A percentile compares a stretch with the other conserved stretches of the same genome.
These are phyloP conservation scores for Aegle marmelos DNA, from an alignment of 345 rosid species.

Conservation along the genomic window DNA sequence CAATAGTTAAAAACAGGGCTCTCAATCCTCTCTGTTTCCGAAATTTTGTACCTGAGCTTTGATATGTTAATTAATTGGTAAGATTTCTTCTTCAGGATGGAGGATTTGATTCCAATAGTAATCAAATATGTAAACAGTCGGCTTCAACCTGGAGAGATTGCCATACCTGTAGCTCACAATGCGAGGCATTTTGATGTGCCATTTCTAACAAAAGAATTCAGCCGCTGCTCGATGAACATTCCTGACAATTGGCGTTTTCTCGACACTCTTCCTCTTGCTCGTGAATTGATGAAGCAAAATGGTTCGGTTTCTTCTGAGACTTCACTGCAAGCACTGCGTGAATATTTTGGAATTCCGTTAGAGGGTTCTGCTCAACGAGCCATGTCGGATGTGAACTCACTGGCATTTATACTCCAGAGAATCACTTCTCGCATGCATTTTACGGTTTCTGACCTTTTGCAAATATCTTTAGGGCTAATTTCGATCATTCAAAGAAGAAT, in stretches of 20 bases:
- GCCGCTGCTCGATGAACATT: constrained; percentile 12
- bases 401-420: constrained; percentile 6
- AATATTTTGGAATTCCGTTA: not conserved
- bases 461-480: constrained; percentile 15
- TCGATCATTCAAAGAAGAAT: not conserved
- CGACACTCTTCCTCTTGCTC: constrained; percentile 16
- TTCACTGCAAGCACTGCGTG: constrained; percentile 11
- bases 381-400: constrained; percentile 21
- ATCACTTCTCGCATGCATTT: constrained; percentile 15
- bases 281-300: constrained; percentile 10
- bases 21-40: too few species aligned
- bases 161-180: constrained; percentile 25
- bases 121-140: constrained; percentile 4
- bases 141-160: not conserved
- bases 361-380: constrained; percentile 20
- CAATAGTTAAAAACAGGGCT: too few species aligned
- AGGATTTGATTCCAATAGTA: constrained; percentile 12
- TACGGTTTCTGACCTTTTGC: constrained; percentile 1
- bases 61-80: too few species aligned
- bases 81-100: constrained; percentile 11
- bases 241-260: constrained; percentile 21
- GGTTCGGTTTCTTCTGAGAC: not conserved
- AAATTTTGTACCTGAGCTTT: too few species aligned
- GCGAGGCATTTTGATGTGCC: constrained; percentile 21
- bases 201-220: constrained; percentile 18